Base-by-base conservation (phyloP, 257 asterid species). In the Echium plantagineum region DNA sequence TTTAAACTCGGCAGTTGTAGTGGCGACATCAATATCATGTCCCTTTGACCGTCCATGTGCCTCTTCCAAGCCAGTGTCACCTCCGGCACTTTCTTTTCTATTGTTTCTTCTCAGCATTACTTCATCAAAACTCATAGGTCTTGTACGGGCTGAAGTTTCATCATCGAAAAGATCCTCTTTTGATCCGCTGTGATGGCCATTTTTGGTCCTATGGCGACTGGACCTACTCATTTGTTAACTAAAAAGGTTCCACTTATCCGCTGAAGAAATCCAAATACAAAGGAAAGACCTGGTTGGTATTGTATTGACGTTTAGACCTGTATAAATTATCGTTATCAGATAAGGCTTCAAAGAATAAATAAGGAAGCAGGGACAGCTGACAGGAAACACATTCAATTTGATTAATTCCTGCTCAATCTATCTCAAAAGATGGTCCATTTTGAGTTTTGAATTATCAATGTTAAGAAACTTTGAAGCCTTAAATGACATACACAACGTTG, bases 81-180 rank as follows among this genome's bases (percentile, higher is more conserved):
- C 55, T 59, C 65, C 73, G 19, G 54, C 75, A 52, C 65, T 31
- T 32, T 69, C 73, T 60, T 62, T 80, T 77, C 73, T 93, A 74
- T 52, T 77, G 78, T 80, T 84, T 55, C 98, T 79, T 75, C 79
- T 81, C 68, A 71, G 87, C 87, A 93, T 81, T 58, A 89, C 77
- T 55, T 93, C 97, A 59, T 84, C 84, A 67, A 67, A 84, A 74
- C 87, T 81, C 17, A 81, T 71, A 60, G 98, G 97, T 74, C 98
- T 84, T 5, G 97, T 93, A 74, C 98, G 75, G 10, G 97, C 98
- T 46, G 97, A 83, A 69, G 97, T 86, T 63, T 86, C 90, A 61
- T 80, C 87, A 66, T 67, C 58, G 61, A 66, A 30, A 59, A 70
- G 73, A 66, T 76, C 80, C 38, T 65, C 66, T 20, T 64, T 62